phyloP scores from a whole-genome alignment of 1,284 basidiomycete genomes.

The Mycosarcoma maydis region DNA sequence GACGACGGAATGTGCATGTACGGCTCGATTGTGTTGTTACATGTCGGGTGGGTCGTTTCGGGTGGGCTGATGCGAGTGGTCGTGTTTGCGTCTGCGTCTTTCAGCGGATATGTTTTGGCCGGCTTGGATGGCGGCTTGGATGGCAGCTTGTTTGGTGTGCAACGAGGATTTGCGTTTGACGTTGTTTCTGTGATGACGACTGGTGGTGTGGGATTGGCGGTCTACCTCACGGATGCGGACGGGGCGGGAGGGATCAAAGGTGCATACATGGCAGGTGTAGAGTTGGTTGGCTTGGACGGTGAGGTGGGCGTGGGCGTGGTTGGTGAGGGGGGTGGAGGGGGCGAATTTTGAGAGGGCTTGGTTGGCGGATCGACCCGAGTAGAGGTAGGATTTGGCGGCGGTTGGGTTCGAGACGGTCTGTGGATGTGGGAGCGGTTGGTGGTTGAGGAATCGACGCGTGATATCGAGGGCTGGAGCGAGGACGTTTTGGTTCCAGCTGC shows the following conservation, averaged over 20 bases:
- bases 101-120: background rate
- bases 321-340: constrained; percentile 62
- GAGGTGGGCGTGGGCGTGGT: constrained; percentile 13
- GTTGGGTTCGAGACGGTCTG: constrained; percentile 71
- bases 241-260: constrained; percentile 73
- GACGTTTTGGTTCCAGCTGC: constrained; percentile 72
- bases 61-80: too few species aligned
- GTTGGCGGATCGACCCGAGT: constrained; percentile 59
- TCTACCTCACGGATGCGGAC: constrained; percentile 78
- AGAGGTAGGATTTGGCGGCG: constrained; percentile 70
- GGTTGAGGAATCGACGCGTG: constrained; percentile 71
- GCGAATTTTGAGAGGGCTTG: constrained; percentile 69
- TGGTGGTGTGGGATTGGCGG: constrained; percentile 72
- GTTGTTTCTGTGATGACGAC: constrained; percentile 25
- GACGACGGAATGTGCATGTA: too few species aligned
- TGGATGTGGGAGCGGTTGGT: constrained; percentile 73
- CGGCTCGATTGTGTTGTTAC: too few species aligned
- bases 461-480: constrained; percentile 53
- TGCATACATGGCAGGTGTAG: constrained; percentile 76
- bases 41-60: too few species aligned
- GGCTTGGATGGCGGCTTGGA: constrained; percentile 8
- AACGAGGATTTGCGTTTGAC: constrained; percentile 12
- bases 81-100: too few species aligned
- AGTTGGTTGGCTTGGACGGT: constrained; percentile 39
- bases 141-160: constrained; percentile 9